These are phyloP conservation scores for Pyronema omphalodes DNA, from an alignment of 495 filamentous ascomycete species.

Conservation along the genomic window DNA sequence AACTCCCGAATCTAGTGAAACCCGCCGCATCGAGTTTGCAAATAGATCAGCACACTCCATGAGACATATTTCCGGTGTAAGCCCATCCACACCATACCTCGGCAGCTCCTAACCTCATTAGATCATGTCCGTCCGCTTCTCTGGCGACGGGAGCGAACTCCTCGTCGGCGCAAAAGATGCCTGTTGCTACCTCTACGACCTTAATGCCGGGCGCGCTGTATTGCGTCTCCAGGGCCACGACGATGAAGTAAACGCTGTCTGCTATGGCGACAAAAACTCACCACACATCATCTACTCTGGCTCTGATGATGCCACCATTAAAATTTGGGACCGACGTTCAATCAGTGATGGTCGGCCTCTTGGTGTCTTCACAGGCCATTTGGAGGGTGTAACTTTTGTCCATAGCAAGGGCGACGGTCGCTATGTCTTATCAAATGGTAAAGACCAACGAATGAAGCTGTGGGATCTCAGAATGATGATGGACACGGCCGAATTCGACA, in stretches of 20 bases:
- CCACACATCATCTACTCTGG: slow-evolving; percentile 94
- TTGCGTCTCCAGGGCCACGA: slow-evolving; percentile 60
- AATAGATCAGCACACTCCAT: slow-evolving; percentile 26
- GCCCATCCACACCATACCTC: slow-evolving; percentile 4
- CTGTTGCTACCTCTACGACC: slow-evolving; percentile 81
- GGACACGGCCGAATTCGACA: slow-evolving; percentile 48
- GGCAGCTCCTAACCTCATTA: slow-evolving; percentile 24
- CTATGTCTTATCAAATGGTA: slow-evolving; percentile 84
- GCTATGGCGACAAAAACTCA: slow-evolving; percentile 73
- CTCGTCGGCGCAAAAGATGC: slow-evolving; percentile 69
- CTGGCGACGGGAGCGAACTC: slow-evolving; percentile 76
- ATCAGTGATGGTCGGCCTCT: slow-evolving; percentile 77
- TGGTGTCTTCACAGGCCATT: slow-evolving; percentile 84
- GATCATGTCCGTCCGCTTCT: slow-evolving; percentile 87
- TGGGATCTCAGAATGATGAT: slow-evolving; percentile 55
- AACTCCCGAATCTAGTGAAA: slow-evolving; percentile 66
- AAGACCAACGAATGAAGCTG: slow-evolving; percentile 93
- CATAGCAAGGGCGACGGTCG: slow-evolving; percentile 92
- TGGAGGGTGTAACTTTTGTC: slow-evolving; percentile 85
- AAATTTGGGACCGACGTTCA: slow-evolving; percentile 88
- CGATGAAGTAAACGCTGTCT: slow-evolving; percentile 92
- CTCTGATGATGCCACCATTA: slow-evolving; percentile 82
- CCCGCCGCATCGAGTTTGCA: slow-evolving; percentile 56
- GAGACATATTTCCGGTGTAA: slow-evolving; percentile 13
- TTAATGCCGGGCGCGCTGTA: slow-evolving; percentile 55